Evolutionary conservation across 2,329 filamentous ascomycete genomes (phyloP), one percentile per base, ranked within the genome.

Genomic region (Pyrenophora graminea): DNA sequence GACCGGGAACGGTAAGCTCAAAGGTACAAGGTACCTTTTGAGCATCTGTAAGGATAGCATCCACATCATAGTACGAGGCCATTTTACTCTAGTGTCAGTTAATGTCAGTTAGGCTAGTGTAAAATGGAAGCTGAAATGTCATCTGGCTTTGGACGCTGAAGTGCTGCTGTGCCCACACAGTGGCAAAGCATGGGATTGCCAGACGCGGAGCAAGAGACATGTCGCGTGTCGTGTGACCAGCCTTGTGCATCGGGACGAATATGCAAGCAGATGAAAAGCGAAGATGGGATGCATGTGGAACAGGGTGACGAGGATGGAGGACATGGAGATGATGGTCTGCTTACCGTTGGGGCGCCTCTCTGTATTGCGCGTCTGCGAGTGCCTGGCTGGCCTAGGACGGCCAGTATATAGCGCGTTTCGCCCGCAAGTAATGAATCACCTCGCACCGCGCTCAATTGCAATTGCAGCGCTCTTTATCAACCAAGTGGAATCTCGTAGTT

Each of bases 21-120:
- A 97, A 97, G 44, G 89, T 95, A 78, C 92, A 96, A 34, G 94
- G 93, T 27, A 97, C 85, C 89, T 97, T 97, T 86, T 96, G 90
- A 42, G 89, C 86, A 72, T 94, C 90, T 8, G 90, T 94, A 38
- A 94, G 82, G 76, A 95, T 94, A 55, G 88, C 82, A 64, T 92
- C 87, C 51, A 93, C 84, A 71, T 91, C 87, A 79, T 94, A 95
- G 79, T 95, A 95, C 32, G 88, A 89, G 36, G 62, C 63, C 76
- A 79, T 79, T 13, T 13, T 57, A 59, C 15, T 48, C 3, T 30
- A 15, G 27, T 30, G 27, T 30, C 9, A 30, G 27, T 10, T 30
- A 12, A 30, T 15, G 15, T 15, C 15, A 15, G 15, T 15, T 15
- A 15, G 15, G 15, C 7, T 9, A 30, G 27, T 3, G 27, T 9